A percentile compares a stretch with the other conserved stretches of the same genome.
These are phyloP conservation scores for Veloboletus limbatus DNA, from an alignment of 1,284 basidiomycete genomes.

Conservation along the genomic window DNA sequence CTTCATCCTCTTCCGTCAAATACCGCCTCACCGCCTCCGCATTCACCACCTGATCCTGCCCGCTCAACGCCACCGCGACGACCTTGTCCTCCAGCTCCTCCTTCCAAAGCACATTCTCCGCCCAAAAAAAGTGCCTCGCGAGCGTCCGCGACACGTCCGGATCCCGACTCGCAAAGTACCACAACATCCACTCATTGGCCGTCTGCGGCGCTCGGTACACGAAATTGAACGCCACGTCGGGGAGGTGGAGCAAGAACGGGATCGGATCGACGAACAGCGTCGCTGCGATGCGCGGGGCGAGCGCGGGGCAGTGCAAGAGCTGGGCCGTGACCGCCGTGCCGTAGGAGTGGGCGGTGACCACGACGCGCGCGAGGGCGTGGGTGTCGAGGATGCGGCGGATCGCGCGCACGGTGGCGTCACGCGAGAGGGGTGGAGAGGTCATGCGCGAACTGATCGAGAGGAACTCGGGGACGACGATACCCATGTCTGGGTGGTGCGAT, in stretches of 20 bases:
- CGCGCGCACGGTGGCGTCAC: slow-evolving; percentile 17
- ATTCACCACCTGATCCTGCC: slow-evolving; percentile 58
- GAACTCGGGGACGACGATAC: slow-evolving; percentile 57
- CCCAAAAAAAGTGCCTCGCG: slow-evolving; percentile 62
- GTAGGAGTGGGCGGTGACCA: slow-evolving; percentile 58
- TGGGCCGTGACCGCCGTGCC: slow-evolving; percentile 57
- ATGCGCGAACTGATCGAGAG: slow-evolving; percentile 61
- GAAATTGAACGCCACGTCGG: slow-evolving; percentile 61
- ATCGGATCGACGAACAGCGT: slow-evolving; percentile 60
- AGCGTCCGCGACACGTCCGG: slow-evolving; percentile 59
- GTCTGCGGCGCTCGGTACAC: slow-evolving; percentile 51
- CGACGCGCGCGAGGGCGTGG: slow-evolving; percentile 41
- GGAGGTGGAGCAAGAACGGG: slow-evolving; percentile 59
- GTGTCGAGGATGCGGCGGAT: slow-evolving; percentile 42
- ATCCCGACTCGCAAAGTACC: slow-evolving; percentile 65
- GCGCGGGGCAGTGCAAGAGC: slow-evolving; percentile 38
- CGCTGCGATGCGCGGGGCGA: slow-evolving; percentile 38
- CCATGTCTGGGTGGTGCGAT: slow-evolving; percentile 43
- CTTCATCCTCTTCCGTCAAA: slow-evolving; percentile 43
- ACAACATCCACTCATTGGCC: slow-evolving; percentile 64
- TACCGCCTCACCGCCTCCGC: slow-evolving; percentile 48
- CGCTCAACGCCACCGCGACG: slow-evolving; percentile 48
- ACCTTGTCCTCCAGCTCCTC: slow-evolving; percentile 45
- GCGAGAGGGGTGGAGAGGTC: slow-evolving; percentile 35
- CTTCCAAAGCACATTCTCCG: slow-evolving; percentile 57